Evolutionary conservation across 1,284 basidiomycete genomes (phyloP).

Genomic region (Gymnopus androsaceus): DNA sequence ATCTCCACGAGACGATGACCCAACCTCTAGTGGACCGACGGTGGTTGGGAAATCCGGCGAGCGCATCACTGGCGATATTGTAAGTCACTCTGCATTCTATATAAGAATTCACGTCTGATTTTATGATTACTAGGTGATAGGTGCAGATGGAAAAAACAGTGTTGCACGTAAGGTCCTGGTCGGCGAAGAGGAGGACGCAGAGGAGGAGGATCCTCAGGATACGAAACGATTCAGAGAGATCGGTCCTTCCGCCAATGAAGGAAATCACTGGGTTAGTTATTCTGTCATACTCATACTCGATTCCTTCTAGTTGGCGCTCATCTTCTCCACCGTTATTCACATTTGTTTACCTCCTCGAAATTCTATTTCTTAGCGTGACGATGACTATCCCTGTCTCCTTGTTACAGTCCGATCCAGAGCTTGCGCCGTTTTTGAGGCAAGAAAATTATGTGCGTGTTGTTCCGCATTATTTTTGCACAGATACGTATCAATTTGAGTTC

Average conservation of each 20-base stretch:
- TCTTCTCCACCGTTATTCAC: neutral
- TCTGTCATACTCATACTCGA: too few species aligned
- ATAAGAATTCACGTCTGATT: neutral
- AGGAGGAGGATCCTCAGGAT: neutral
- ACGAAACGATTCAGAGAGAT: neutral
- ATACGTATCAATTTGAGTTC: neutral
- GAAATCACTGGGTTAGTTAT: conserved; percentile 6
- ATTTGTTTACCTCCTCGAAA: neutral
- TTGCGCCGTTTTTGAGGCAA: neutral
- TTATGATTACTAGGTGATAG: conserved; percentile 7
- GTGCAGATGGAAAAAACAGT: conserved; percentile 13
- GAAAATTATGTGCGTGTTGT: neutral
- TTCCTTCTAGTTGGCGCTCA: too few species aligned
- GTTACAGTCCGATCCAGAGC: conserved; percentile 8
- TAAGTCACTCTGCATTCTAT: neutral
- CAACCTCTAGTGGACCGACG: too few species aligned
- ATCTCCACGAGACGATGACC: neutral
- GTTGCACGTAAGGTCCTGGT: conserved; percentile 9
- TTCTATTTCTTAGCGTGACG: neutral
- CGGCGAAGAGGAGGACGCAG: conserved; percentile 5
- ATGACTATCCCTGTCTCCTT: conserved; percentile 8
- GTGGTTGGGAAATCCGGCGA: conserved; percentile 9
- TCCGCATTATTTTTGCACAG: too few species aligned
- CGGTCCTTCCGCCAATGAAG: neutral
- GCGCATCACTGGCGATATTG: conserved; percentile 9